Conservation (phyloP, 176 grass and related monocot genomes). For the Zoysia japonica region DNA sequence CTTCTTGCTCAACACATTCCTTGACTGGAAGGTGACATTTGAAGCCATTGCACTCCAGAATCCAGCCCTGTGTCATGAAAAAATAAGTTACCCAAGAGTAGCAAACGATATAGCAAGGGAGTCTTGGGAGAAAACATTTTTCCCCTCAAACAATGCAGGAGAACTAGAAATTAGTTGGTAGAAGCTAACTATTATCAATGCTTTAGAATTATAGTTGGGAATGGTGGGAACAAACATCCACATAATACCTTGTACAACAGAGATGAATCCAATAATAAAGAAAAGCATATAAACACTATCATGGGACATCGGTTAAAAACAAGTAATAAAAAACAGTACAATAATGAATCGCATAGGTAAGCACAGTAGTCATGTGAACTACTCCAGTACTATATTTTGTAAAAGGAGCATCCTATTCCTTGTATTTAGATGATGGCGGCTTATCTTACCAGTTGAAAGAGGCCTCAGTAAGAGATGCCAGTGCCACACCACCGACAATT, state of each 20-base stretch:
- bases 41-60: slow-evolving; percentile 98
- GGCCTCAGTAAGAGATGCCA: slow-evolving; percentile 93
- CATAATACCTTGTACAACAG: background rate
- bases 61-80: slow-evolving; percentile 58
- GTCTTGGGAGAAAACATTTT: background rate
- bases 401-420: slow-evolving; percentile 1
- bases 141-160: no score
- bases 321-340: background rate
- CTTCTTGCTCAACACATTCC: slow-evolving; percentile 98
- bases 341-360: background rate
- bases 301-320: background rate
- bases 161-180: no score
- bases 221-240: background rate
- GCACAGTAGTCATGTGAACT: slow-evolving; percentile 16
- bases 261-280: slow-evolving; percentile 8
- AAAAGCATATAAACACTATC: background rate
- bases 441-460: slow-evolving; percentile 87
- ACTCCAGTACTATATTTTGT: background rate
- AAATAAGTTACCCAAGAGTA: background rate
- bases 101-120: background rate
- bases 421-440: background rate
- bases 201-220: background rate
- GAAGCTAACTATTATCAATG: background rate
- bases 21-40: slow-evolving; percentile 91
- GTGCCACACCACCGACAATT: slow-evolving; percentile 92